A percentile compares a stretch with the other conserved stretches of the same genome.
Conservation (phyloP, 345 rosid species). For the Chamaenerion angustifolium region DNA sequence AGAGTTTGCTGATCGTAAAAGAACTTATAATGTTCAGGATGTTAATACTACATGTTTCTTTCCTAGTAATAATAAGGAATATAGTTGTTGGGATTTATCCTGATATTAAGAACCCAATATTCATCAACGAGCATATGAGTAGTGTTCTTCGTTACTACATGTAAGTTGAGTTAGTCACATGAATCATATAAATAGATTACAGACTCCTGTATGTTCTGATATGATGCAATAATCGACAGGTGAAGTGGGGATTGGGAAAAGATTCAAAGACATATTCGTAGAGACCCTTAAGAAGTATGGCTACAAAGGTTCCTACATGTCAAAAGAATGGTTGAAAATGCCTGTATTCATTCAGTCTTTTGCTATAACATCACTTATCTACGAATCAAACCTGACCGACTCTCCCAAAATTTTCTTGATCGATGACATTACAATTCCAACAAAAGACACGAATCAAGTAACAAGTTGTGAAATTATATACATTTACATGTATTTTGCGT, state of each 20-base stretch:
- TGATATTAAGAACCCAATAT: constrained; percentile 32
- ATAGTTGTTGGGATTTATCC: constrained; percentile 37
- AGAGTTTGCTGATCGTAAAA: constrained; percentile 26
- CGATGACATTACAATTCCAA: constrained; percentile 16
- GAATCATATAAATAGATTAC: too few relatives aligned
- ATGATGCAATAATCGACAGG: constrained; percentile 15
- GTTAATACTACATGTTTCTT: constrained; percentile 26
- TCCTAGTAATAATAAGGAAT: constrained; percentile 12
- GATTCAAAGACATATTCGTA: constrained; percentile 24
- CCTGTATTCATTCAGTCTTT: constrained; percentile 34
- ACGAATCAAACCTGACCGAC: constrained; percentile 21
- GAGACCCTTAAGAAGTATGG: constrained; percentile 21
- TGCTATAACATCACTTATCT: constrained; percentile 27
- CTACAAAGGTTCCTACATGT: constrained; percentile 27
- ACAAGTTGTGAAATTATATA: not conserved
- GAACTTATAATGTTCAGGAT: constrained; percentile 29
- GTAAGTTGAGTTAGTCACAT: not conserved
- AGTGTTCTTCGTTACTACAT: not conserved
- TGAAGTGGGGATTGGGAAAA: constrained; percentile 31
- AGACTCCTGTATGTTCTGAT: too few relatives aligned
- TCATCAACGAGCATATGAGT: constrained; percentile 25
- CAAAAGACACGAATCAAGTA: constrained; percentile 39
- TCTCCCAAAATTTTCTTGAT: constrained; percentile 26
- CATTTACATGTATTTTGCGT: not conserved
- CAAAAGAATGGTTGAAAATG: constrained; percentile 27